Conservation (phyloP, 345 rosid species). For the Eucalyptus pauciflora region DNA sequence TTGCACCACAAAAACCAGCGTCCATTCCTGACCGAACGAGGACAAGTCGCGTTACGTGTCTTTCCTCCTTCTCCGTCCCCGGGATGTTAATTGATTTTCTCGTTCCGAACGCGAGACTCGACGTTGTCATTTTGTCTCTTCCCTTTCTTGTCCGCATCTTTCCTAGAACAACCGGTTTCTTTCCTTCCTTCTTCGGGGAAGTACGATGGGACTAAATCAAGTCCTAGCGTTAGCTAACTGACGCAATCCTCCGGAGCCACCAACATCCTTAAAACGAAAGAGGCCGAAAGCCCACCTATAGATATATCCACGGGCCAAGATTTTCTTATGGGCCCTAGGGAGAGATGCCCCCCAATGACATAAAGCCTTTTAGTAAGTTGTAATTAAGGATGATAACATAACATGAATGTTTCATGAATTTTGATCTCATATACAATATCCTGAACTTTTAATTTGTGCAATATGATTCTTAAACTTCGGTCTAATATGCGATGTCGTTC, state of each 20-base stretch:
- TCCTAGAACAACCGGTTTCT: background rate
- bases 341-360: background rate
- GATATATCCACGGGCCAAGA: background rate
- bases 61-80: background rate
- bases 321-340: background rate
- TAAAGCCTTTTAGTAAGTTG: background rate
- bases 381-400: background rate
- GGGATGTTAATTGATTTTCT: background rate
- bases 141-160: background rate
- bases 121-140: background rate
- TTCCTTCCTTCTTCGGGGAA: background rate
- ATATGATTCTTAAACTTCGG: background rate
- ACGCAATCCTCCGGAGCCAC: background rate
- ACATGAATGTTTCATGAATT: background rate
- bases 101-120: background rate
- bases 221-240: background rate
- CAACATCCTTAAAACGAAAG: background rate
- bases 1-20: background rate
- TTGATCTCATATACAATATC: background rate
- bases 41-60: background rate
- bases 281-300: background rate
- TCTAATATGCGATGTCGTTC: no score
- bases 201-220: background rate
- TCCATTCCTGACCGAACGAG: background rate
- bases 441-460: background rate